A percentile compares a stretch with the other conserved stretches of the same genome.
Evolutionary conservation across 2,329 filamentous ascomycete genomes (phyloP).

Genomic region (Verticillium nonalfalfae): DNA sequence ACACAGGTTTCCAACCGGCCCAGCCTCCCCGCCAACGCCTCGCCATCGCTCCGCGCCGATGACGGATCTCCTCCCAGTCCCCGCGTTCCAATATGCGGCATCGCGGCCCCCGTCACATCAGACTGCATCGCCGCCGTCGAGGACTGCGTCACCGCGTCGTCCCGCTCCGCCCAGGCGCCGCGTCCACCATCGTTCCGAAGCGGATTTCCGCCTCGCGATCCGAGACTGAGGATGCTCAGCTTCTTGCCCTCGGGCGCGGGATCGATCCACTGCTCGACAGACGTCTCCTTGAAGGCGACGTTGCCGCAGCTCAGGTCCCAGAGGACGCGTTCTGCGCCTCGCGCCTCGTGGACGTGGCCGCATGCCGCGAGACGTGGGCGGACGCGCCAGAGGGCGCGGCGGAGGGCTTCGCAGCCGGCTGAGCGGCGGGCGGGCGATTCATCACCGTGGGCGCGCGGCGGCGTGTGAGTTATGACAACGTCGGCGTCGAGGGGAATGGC

Average conservation of each 20-base stretch:
- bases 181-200: conserved; percentile 41
- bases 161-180: not conserved
- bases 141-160: too few species aligned
- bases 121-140: not conserved
- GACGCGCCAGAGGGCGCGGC: conserved; percentile 50
- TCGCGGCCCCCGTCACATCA: not conserved
- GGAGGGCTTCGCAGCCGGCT: conserved; percentile 55
- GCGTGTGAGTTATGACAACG: conserved; percentile 66
- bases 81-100: conserved; percentile 19
- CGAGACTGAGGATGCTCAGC: conserved; percentile 58
- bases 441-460: conserved; percentile 55
- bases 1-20: conserved; percentile 65
- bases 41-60: conserved; percentile 32
- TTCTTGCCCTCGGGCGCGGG: conserved; percentile 48
- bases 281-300: conserved; percentile 36
- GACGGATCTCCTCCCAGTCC: conserved; percentile 33
- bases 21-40: conserved; percentile 31
- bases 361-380: conserved; percentile 61
- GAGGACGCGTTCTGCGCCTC: conserved; percentile 55
- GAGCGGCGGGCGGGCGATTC: conserved; percentile 26
- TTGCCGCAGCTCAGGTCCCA: conserved; percentile 46
- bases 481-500: conserved; percentile 55
- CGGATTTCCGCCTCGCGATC: conserved; percentile 28
- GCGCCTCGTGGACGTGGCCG: conserved; percentile 65
- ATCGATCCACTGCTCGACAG: conserved; percentile 48